phyloP scores from a whole-genome alignment of 75 land plant genomes.

The Larix kaempferi region DNA sequence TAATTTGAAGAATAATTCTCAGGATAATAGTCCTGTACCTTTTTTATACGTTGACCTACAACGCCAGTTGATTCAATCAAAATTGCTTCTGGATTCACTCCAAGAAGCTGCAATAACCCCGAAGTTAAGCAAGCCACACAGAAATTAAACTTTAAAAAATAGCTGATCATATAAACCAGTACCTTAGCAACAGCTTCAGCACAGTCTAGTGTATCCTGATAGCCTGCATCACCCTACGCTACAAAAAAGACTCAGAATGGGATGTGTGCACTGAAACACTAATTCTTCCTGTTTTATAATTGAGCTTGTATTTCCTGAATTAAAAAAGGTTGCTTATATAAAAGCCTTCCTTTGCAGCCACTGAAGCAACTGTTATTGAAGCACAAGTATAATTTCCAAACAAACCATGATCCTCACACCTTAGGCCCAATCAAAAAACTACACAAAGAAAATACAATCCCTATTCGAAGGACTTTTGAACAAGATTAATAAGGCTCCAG shows the following conservation, averaged over 20 bases:
- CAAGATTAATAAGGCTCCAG: not conserved
- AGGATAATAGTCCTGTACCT: conserved; percentile 45
- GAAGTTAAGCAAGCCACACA: not conserved
- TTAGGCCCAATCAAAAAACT: not conserved
- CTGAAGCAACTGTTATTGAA: not conserved
- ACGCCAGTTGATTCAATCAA: conserved; percentile 96
- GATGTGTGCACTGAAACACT: not conserved
- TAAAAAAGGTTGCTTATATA: not conserved
- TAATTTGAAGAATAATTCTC: not conserved
- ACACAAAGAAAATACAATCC: not conserved
- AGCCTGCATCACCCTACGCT: conserved; percentile 95
- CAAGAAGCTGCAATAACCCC: conserved; percentile 47
- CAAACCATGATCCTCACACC: not conserved
- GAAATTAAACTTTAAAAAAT: conserved; percentile 2
- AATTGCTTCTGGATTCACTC: conserved; percentile 49
- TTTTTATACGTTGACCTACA: conserved; percentile 95
- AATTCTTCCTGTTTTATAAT: no score
- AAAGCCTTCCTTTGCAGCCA: not conserved
- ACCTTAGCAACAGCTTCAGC: conserved; percentile 80
- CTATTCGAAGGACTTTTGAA: not conserved
- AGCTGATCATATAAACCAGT: not conserved
- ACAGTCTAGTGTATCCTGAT: conserved; percentile 84
- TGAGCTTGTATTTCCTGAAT: not conserved
- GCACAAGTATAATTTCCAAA: not conserved
- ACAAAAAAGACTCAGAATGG: not conserved